Conservation (phyloP, 129 eudicot species). For the Artemisia argyi region DNA sequence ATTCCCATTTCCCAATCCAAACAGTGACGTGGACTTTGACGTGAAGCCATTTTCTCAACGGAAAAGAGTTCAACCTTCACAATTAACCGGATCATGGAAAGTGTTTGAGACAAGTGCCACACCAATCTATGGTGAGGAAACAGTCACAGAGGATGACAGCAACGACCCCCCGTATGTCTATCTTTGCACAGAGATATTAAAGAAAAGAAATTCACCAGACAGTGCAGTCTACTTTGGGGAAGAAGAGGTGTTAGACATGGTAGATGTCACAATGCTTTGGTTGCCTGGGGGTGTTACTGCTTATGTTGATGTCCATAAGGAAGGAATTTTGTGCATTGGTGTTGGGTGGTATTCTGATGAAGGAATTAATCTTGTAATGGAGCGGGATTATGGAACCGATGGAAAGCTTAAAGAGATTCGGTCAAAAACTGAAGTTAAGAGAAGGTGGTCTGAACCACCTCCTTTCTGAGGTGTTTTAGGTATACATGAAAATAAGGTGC, state of each 20-base stretch:
- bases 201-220: conserved; percentile 83
- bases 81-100: conserved; percentile 82
- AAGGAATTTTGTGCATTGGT: conserved; percentile 87
- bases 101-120: conserved; percentile 94
- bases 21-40: conserved; percentile 74
- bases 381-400: conserved; percentile 91
- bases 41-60: conserved; percentile 86
- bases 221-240: conserved; percentile 71
- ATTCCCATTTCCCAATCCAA: conserved; percentile 7
- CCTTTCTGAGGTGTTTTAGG: conserved; percentile 26
- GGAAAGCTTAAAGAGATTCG: conserved; percentile 94
- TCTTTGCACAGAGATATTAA: conserved; percentile 81
- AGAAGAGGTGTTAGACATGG: conserved; percentile 88
- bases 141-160: conserved; percentile 32
- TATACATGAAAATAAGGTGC: no score
- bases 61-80: conserved; percentile 72
- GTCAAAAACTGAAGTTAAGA: conserved; percentile 76
- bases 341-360: conserved; percentile 99
- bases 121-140: conserved; percentile 71
- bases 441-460: conserved; percentile 89
- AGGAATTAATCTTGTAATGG: conserved; percentile 98
- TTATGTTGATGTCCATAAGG: conserved; percentile 80
- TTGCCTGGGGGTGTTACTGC: conserved; percentile 93
- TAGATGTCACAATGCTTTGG: conserved; percentile 81
- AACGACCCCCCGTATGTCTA: conserved; percentile 71